These are phyloP conservation scores for Hyaloscypha variabilis DNA, from an alignment of 495 filamentous ascomycete species.

Conservation along the genomic window DNA sequence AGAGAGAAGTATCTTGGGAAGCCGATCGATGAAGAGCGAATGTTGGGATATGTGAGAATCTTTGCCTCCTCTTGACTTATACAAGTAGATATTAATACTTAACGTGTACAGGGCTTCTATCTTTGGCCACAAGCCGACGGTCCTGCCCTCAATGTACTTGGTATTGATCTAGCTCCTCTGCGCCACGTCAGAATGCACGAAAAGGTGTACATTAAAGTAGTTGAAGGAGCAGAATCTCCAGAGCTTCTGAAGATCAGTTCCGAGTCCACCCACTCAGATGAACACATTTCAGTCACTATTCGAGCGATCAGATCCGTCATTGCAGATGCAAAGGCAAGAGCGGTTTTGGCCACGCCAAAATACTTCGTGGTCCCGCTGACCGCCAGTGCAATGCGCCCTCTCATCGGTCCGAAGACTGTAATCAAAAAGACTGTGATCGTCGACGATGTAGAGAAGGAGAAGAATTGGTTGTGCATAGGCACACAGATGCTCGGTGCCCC, in stretches of 20 bases:
- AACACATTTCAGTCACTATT: constrained; percentile 38
- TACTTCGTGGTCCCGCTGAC: constrained; percentile 46
- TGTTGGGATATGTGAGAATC: not conserved
- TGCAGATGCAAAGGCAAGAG: constrained; percentile 38
- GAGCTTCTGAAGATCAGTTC: constrained; percentile 39
- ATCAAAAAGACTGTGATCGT: not conserved
- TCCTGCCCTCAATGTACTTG: constrained; percentile 42
- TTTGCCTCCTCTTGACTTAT: not conserved
- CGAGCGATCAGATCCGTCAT: constrained; percentile 39
- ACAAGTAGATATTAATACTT: not conserved
- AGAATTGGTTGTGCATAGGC: not conserved
- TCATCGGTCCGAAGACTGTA: constrained; percentile 11
- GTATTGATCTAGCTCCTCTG: constrained; percentile 47
- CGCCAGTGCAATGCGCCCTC: constrained; percentile 10
- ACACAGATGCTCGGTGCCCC: constrained; percentile 15
- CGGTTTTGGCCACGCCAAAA: constrained; percentile 34
- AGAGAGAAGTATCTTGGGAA: constrained; percentile 1
- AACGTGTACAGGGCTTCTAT: constrained; percentile 37
- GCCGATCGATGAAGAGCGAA: not conserved
- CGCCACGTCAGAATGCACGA: constrained; percentile 44
- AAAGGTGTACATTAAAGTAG: constrained; percentile 39
- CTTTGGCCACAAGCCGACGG: constrained; percentile 47
- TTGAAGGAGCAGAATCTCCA: constrained; percentile 22
- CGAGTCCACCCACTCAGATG: constrained; percentile 23
- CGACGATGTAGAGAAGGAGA: not conserved